A percentile compares a stretch with the other conserved stretches of the same genome.
Evolutionary conservation across 495 filamentous ascomycete species (phyloP).

Genomic region (Sporormia fimetaria): DNA sequence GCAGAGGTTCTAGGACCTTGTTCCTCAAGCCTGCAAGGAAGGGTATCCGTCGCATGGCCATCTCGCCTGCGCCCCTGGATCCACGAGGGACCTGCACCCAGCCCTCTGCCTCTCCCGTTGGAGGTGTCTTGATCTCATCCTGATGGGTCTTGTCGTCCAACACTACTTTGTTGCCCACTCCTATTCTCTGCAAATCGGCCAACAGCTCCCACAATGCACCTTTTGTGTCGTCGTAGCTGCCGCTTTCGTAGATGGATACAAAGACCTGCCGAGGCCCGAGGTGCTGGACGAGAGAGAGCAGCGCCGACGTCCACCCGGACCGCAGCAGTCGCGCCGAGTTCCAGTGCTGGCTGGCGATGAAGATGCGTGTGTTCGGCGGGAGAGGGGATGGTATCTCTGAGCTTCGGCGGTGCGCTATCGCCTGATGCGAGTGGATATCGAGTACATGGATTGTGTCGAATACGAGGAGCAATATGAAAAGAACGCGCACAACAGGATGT

Average conservation of each 20-base stretch:
- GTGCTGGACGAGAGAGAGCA: conserved; percentile 43
- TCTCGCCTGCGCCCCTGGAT: conserved; percentile 37
- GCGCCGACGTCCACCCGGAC: conserved; percentile 48
- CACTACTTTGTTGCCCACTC: conserved; percentile 44
- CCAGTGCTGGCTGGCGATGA: conserved; percentile 58
- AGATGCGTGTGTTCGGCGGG: conserved; percentile 34
- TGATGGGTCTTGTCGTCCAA: conserved; percentile 45
- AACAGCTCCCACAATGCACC: conserved; percentile 51
- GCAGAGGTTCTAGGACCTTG: conserved; percentile 38
- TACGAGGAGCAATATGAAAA: conserved; percentile 3
- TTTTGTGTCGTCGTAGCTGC: conserved; percentile 62
- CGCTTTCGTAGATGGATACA: conserved; percentile 59
- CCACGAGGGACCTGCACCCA: conserved; percentile 47
- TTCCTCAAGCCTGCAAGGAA: conserved; percentile 58
- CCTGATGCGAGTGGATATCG: not conserved
- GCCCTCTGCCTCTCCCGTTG: conserved; percentile 24
- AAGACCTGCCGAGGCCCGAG: conserved; percentile 58
- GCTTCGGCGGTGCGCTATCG: not conserved
- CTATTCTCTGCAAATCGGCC: conserved; percentile 38
- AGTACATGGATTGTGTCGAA: conserved; percentile 4
- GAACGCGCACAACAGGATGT: conserved; percentile 3
- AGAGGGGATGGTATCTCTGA: not conserved
- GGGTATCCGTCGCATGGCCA: conserved; percentile 52
- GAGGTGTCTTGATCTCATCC: conserved; percentile 37
- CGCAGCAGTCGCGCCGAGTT: conserved; percentile 55